Evolutionary conservation across 2,329 filamentous ascomycete species (phyloP).

Genomic region (Sclerotinia nivalis): DNA sequence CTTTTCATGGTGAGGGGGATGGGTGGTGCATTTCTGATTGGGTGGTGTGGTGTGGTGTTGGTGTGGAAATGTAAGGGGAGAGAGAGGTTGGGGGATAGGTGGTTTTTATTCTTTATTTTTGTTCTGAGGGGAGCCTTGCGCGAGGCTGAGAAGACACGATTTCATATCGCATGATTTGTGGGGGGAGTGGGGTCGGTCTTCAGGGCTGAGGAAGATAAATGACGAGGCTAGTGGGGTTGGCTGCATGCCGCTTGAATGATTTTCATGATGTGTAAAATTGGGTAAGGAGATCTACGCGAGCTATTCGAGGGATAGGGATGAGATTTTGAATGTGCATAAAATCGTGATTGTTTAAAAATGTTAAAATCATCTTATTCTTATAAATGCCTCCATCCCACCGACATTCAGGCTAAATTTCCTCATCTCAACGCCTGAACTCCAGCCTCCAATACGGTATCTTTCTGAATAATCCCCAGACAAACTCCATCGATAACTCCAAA

Average conservation of each 20-base stretch:
- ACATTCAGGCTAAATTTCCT: background rate
- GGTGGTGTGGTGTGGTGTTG: background rate
- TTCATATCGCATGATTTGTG: conserved; percentile 19
- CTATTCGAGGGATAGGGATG: background rate
- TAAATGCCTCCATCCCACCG: background rate
- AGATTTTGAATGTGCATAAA: background rate
- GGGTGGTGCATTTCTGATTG: background rate
- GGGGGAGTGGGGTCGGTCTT: background rate
- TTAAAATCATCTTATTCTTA: background rate
- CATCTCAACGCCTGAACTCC: background rate
- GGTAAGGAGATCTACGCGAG: conserved; percentile 1
- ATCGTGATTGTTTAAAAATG: background rate
- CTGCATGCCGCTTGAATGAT: conserved; percentile 15
- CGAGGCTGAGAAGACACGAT: conserved; percentile 24
- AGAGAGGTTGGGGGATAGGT: background rate
- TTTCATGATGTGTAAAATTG: background rate
- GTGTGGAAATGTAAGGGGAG: background rate
- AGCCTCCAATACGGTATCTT: background rate
- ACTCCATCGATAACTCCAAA: conserved; percentile 1
- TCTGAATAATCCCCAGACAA: background rate
- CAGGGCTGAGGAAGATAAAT: conserved; percentile 3
- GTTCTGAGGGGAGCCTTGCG: conserved; percentile 5
- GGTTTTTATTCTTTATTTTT: conserved; percentile 8
- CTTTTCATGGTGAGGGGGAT: conserved; percentile 4
- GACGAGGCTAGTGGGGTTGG: conserved; percentile 19